Percentiles rank a stretch among this genome's conserved stretches.
phyloP scores from a whole-genome alignment of 2,329 filamentous ascomycete genomes.

The Coniochaeta sp. region DNA sequence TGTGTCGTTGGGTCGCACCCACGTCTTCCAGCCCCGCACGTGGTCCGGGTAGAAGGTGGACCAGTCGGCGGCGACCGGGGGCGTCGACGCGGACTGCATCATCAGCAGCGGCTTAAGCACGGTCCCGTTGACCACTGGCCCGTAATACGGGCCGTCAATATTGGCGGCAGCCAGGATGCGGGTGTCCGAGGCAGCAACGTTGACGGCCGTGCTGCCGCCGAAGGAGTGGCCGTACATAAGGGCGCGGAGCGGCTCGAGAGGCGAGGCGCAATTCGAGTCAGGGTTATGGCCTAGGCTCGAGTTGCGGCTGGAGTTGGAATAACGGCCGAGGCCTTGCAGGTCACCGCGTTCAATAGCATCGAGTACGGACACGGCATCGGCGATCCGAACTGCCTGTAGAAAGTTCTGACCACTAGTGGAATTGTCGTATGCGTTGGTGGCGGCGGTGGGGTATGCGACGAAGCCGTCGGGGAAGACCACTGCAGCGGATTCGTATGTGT shows the following conservation, averaged over 20 bases:
- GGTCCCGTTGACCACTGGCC: background rate
- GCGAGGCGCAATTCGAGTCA: no score
- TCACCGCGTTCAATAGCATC: conserved; percentile 1
- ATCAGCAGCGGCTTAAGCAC: background rate
- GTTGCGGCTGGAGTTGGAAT: background rate
- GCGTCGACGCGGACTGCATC: background rate
- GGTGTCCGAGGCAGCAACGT: background rate
- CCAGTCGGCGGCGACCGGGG: background rate
- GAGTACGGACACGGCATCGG: background rate
- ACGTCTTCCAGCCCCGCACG: conserved; percentile 1
- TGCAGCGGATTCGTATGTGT: background rate
- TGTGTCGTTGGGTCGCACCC: conserved; percentile 1
- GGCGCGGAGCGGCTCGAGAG: background rate
- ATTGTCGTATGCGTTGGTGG: background rate
- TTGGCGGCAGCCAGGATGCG: conserved; percentile 1
- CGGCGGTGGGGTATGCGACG: background rate
- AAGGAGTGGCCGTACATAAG: conserved; percentile 1
- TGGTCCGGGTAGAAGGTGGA: background rate
- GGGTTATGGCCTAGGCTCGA: no score
- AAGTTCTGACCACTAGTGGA: background rate
- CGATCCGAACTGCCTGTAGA: background rate
- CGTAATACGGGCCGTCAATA: background rate
- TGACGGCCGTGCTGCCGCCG: conserved; percentile 2
- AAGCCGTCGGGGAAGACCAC: conserved; percentile 1
- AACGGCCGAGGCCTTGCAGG: background rate